Percentiles rank a stretch among this genome's conserved stretches.
These are phyloP conservation scores for Fistulifera pelliculosa DNA, from an alignment of 108 stramenopile genomes.

Conservation along the genomic window DNA sequence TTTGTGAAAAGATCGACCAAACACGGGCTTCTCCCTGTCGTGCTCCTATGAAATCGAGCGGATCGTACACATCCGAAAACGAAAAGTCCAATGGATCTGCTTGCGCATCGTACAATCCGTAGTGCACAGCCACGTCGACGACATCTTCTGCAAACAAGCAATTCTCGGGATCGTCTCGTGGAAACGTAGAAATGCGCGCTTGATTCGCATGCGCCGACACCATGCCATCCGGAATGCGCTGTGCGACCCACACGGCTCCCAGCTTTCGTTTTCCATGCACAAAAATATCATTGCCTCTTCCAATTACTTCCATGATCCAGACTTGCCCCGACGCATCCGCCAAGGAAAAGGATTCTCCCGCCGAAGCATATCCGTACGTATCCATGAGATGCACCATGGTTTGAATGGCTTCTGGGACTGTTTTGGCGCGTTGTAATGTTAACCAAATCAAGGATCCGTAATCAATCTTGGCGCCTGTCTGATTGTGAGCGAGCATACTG, in stretches of 20 bases:
- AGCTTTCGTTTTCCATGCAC: not conserved
- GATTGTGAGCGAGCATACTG: constrained; percentile 17
- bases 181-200: constrained; percentile 52
- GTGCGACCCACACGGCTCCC: constrained; percentile 73
- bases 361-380: constrained; percentile 51
- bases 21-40: constrained; percentile 60
- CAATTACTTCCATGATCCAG: constrained; percentile 77
- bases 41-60: constrained; percentile 40
- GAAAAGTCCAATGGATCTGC: constrained; percentile 30
- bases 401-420: constrained; percentile 50
- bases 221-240: constrained; percentile 43
- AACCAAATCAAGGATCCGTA: constrained; percentile 75
- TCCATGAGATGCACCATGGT: constrained; percentile 49
- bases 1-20: constrained; percentile 47
- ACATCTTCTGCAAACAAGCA: constrained; percentile 45
- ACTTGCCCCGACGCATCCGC: constrained; percentile 55
- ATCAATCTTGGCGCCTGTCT: constrained; percentile 44
- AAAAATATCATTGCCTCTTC: constrained; percentile 31
- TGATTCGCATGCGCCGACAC: constrained; percentile 65
- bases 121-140: constrained; percentile 43
- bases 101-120: constrained; percentile 39
- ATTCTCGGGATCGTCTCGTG: constrained; percentile 37
- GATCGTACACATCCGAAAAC: constrained; percentile 61
- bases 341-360: constrained; percentile 59
- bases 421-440: constrained; percentile 52